Evolutionary conservation across 371 early-diverging fungal genomes (phyloP).

Genomic region (Syncephalastrum contaminatum): DNA sequence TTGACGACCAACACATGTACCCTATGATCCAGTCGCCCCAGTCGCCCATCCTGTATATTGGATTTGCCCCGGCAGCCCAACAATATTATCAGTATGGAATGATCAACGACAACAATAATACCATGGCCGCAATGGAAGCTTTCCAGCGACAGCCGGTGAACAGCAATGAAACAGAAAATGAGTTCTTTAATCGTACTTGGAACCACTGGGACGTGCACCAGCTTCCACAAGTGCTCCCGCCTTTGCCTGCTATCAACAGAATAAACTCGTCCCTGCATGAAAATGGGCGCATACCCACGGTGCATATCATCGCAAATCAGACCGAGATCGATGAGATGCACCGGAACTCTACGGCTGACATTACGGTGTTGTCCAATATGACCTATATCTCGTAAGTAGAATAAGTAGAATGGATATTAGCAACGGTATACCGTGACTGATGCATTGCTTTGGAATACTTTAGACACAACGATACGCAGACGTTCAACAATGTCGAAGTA

Average conservation of each 20-base stretch:
- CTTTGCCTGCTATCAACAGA: constrained; percentile 17
- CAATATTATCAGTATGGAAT: constrained; percentile 14
- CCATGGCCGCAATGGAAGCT: constrained; percentile 5
- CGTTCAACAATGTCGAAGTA: constrained; percentile 14
- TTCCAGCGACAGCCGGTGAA: constrained; percentile 9
- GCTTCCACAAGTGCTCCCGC: constrained; percentile 11
- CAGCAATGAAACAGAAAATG: constrained; percentile 10
- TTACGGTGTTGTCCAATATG: constrained; percentile 7
- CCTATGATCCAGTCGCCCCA: constrained; percentile 2
- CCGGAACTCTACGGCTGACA: constrained; percentile 7
- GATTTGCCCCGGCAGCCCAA: constrained; percentile 15
- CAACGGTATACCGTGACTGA: background rate
- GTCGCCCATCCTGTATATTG: constrained; percentile 13
- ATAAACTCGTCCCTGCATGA: constrained; percentile 18
- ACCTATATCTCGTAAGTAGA: constrained; percentile 17
- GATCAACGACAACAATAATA: background rate
- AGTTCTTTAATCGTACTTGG: constrained; percentile 21
- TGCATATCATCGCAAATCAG: constrained; percentile 16
- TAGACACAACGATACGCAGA: constrained; percentile 7
- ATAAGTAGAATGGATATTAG: background rate
- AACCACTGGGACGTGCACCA: constrained; percentile 1
- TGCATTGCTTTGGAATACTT: background rate
- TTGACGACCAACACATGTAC: constrained; percentile 13
- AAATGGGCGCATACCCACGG: constrained; percentile 19
- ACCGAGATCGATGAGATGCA: constrained; percentile 15